Evolutionary conservation across 371 early-diverging fungal genomes (phyloP), one percentile per base, ranked within the genome.

Genomic region (Mortierella sp.): DNA sequence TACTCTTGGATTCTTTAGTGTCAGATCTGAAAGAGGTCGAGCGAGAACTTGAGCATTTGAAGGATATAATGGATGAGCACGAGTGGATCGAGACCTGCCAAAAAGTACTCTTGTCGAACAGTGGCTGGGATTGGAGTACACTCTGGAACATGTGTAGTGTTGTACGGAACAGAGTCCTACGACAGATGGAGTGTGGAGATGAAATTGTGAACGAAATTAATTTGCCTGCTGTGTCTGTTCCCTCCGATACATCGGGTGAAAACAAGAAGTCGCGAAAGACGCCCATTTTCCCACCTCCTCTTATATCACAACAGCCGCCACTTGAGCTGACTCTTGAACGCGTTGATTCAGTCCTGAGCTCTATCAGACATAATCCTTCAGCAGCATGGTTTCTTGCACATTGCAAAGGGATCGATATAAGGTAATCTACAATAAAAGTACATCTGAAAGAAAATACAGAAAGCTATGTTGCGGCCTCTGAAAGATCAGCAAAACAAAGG

Each of bases 41-140:
- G 41, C 58, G 70, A 12, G 83, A 88, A 4, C 85, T 92, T 60
- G 69, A 80, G 1, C 88, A 92, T 63, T 48, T 89, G 11, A 68
- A 79, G 15, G 84, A 83, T 7, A 64, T 56, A 50, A 82, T 86
- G 82, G 49, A 70, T 0, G 62, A 69, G n/a, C 27, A 56, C 6
- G 87, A 87, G 26, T 89, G 84, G 78, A 69, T 78, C 6, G 66
- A 80, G 21, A 81, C 82, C 4, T 84, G 86, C 54, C 87, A 89
- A n/a, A 67, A 71, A 0, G 37, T 87, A 24, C 56, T 89, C 31
- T 55, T 85, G 17, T 49, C 79, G 9, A 87, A 89, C 52, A 84
- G 86, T 50, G 89, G 89, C 0, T 89, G 89, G 89, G 81, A 87
- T 59, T 87, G 87, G 86, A 65, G 66, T 26, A 70, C 76, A 0